Conservation (phyloP, 2,329 filamentous ascomycete genomes). For the Colletotrichum neosansevieriae region DNA sequence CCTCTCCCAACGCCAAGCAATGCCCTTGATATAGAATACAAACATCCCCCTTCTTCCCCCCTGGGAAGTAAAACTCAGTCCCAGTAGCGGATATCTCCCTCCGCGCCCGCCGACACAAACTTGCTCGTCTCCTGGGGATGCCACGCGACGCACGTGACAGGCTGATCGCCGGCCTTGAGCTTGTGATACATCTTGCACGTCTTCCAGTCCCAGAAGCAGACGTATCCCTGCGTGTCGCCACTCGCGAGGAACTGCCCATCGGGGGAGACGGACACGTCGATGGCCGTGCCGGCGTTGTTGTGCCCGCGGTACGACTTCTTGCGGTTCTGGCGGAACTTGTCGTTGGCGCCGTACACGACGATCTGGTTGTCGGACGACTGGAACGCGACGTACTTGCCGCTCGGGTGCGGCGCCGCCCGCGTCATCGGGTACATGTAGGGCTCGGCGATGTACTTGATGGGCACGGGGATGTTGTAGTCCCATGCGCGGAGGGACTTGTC, state of each 20-base stretch:
- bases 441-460: constrained; percentile 98
- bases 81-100: constrained; percentile 92
- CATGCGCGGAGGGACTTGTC: constrained; percentile 96
- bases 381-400: constrained; percentile 93
- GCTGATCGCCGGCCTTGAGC: constrained; percentile 84
- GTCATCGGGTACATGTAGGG: constrained; percentile 98
- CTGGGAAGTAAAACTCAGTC: constrained; percentile 67
- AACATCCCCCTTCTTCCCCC: not conserved
- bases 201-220: constrained; percentile 99
- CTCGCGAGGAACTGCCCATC: constrained; percentile 92
- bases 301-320: constrained; percentile 98
- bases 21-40: constrained; percentile 32
- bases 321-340: constrained; percentile 96
- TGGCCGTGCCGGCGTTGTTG: constrained; percentile 93
- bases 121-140: constrained; percentile 98
- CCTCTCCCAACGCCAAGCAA: constrained; percentile 39
- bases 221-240: constrained; percentile 88
- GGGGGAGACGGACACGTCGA: constrained; percentile 88
- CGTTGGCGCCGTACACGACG: constrained; percentile 91
- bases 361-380: constrained; percentile 94
- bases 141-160: constrained; percentile 91
- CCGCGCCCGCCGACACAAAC: constrained; percentile 88
- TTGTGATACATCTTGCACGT: constrained; percentile 99
- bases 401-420: constrained; percentile 84
- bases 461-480: constrained; percentile 98